Conservation (phyloP, 768 basidiomycete species). For the Mycena venus region DNA sequence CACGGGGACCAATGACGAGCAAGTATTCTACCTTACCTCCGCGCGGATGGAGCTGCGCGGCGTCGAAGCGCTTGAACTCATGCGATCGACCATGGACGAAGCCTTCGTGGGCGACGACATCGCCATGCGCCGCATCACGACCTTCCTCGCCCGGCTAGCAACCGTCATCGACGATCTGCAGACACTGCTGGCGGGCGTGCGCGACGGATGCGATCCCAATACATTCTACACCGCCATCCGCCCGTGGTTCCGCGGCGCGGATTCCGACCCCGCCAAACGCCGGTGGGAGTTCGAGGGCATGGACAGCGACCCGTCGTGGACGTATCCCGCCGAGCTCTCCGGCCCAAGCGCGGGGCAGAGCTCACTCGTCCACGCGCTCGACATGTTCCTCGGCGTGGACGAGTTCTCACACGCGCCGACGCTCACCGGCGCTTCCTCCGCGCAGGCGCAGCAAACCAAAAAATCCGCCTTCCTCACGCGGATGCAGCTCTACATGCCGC, state of each 20-base stretch:
- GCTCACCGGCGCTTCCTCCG: slow-evolving; percentile 37
- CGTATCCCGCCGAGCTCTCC: slow-evolving; percentile 67
- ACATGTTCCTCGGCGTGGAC: slow-evolving; percentile 80
- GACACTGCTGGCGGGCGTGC: slow-evolving; percentile 71
- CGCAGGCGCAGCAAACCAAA: slow-evolving; percentile 33
- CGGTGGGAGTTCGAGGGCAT: slow-evolving; percentile 75
- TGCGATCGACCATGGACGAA: slow-evolving; percentile 91
- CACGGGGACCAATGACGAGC: slow-evolving; percentile 84
- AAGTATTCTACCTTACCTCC: slow-evolving; percentile 90
- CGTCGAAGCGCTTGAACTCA: slow-evolving; percentile 86
- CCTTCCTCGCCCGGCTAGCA: slow-evolving; percentile 75
- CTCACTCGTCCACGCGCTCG: slow-evolving; percentile 79
- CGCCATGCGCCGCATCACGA: slow-evolving; percentile 71
- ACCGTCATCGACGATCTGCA: slow-evolving; percentile 75
- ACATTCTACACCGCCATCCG: slow-evolving; percentile 80
- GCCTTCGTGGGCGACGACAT: slow-evolving; percentile 82
- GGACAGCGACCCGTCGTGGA: slow-evolving; percentile 58
- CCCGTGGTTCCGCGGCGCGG: slow-evolving; percentile 86
- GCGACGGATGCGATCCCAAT: slow-evolving; percentile 78
- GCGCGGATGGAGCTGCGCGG: slow-evolving; percentile 90
- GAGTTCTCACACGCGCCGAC: slow-evolving; percentile 53
- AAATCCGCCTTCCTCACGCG: slow-evolving; percentile 69
- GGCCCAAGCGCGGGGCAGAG: slow-evolving; percentile 91
- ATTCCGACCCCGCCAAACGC: slow-evolving; percentile 59
- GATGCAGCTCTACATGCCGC: slow-evolving; percentile 89